Evolutionary conservation across 2,329 filamentous ascomycete genomes (phyloP), one percentile per base, ranked within the genome.

Genomic region (Paracorniculantispora psalliotae): DNA sequence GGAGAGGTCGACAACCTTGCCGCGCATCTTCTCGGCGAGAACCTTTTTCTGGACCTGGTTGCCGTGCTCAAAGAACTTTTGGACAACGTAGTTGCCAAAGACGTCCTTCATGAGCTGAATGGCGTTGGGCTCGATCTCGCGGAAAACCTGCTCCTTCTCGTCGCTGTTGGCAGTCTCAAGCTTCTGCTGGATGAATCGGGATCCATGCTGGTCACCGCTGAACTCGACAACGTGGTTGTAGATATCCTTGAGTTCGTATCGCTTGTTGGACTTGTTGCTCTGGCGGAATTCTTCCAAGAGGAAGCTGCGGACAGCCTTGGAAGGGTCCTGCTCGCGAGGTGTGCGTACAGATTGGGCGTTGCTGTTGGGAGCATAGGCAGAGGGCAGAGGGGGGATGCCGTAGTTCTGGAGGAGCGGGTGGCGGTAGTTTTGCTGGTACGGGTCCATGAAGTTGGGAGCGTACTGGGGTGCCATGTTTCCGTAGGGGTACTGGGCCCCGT

Each of bases 61-160:
- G 41, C 94, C 93, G 71, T 97, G 91, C 71, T 97, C 93, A 63
- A 97, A 97, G 70, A 97, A 87, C 72, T 97, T 97, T 69, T 99
- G 94, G 41, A 97, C 92, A 37, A 99, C 94, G 69, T 97, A 99
- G 72, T 99, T 99, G 57, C 94, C 94, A 69, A 97, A 99, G 0
- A 97, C 88, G 71, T 97, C 94, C 48, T 88, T 93, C 91, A 96
- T 97, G 50, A 99, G 78, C 68, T 93, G 91, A 30, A 96, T 74
- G 1, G 89, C 86, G 65, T 99, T 94, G 1, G 86, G 84, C 66
- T 90, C 83, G 48, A 99, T 91, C 72, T 97, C 94, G 0, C 82
- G 80, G 77, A 97, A 97, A 0, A 97, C 84, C 59, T 87, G 87
- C 33, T 96, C 91, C 74, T 97, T 97, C 69, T 97, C 93, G 62